Base-by-base conservation (phyloP, 2,329 filamentous ascomycete genomes). In the Dothistroma pini region DNA sequence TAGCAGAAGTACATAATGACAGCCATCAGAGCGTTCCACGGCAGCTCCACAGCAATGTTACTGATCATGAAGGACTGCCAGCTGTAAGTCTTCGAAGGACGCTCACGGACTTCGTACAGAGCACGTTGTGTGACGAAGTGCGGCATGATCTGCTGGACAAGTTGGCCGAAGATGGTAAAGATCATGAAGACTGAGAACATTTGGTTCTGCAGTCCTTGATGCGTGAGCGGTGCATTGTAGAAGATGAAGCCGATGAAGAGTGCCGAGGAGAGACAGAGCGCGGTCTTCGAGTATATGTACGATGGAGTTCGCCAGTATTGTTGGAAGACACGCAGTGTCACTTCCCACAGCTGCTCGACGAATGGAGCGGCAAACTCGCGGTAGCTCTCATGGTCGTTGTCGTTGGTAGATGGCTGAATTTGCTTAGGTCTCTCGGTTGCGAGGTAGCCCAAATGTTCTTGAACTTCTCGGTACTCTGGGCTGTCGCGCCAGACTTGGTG, bases 281-380 rank as follows among this genome's bases (percentile, higher is more conserved):
- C 79, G 0, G 82, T 74, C 80, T 96, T 96, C 70, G 89, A 88
- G 79, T 93, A 96, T 75, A 96, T 93, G 79, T 96, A 96, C 5
- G 87, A 84, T 0, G 92, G 92, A 0, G 88, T 93, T 62, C 92
- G 89, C 91, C 92, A 96, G 82, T 95, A 96, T 75, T 96, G 91
- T 72, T 93, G 85, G 80, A 95, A 95, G 29, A 95, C 89, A 70
- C 92, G 90, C 66, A 83, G 74, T 19, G 85, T 83, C 59, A 91
- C 89, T 71, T 87, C 82, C 59, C 76, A 78, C 48, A 93, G 78
- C 75, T 96, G 92, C 8, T 79, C 71, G 47, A 67, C 70, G 72
- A 96, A 91, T 0, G 89, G 85, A 5, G 90, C 89, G 3, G 92
- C 92, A 63, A 96, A 96, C 74, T 96, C 90, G 63, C 85, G 83